phyloP scores from a whole-genome alignment of 495 filamentous ascomycete species.

The Arthonia radiata region DNA sequence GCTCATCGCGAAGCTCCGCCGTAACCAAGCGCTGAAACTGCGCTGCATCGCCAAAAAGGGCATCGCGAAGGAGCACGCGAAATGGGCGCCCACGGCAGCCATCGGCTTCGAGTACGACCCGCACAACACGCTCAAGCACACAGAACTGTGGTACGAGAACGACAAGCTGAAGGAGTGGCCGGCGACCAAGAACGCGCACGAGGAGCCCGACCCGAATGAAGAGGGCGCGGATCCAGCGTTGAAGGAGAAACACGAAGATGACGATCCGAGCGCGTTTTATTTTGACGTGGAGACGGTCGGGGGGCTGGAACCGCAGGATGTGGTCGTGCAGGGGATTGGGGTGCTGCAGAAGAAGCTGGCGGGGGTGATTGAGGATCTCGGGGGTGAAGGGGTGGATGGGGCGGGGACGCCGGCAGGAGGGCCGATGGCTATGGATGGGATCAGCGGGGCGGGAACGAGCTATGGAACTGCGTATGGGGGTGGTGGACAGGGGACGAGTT shows the following conservation, averaged over 20 bases:
- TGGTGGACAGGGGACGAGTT: constrained; percentile 16
- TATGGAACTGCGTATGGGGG: constrained; percentile 28
- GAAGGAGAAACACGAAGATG: no score
- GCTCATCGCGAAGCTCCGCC: constrained; percentile 69
- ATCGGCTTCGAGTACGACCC: constrained; percentile 97
- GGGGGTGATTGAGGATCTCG: constrained; percentile 48
- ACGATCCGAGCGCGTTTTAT: constrained; percentile 63
- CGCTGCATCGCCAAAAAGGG: constrained; percentile 93
- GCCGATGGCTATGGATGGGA: no score
- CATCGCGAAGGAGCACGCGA: constrained; percentile 94
- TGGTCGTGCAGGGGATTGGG: constrained; percentile 72
- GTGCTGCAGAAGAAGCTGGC: constrained; percentile 78
- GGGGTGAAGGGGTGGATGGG: constrained; percentile 20
- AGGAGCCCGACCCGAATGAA: constrained; percentile 64
- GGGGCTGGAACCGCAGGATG: constrained; percentile 60
- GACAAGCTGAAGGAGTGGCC: constrained; percentile 78
- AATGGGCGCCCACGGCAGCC: constrained; percentile 80
- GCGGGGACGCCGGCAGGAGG: no score
- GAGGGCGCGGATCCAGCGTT: constrained; percentile 65
- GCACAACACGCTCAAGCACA: constrained; percentile 71
- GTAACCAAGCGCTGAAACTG: constrained; percentile 68
- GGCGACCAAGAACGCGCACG: constrained; percentile 55
- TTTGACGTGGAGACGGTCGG: constrained; percentile 80
- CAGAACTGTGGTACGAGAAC: constrained; percentile 83
- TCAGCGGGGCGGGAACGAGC: constrained; percentile 14